A percentile compares a stretch with the other conserved stretches of the same genome.
phyloP scores from a whole-genome alignment of 164 flowering plant species.

The Magnolia sinica region DNA sequence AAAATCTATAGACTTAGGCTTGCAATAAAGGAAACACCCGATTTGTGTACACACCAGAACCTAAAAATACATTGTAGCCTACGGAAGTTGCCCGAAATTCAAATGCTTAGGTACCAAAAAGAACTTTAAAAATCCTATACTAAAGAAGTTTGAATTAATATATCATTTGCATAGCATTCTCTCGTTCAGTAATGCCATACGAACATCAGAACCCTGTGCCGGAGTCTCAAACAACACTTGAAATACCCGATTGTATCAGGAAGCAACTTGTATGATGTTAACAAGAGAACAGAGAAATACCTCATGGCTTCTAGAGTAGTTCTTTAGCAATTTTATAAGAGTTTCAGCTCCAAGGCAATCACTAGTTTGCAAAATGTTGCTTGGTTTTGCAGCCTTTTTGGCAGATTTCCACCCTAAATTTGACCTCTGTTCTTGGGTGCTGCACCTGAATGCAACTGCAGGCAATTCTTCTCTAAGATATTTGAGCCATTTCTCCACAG shows the following conservation, averaged over 20 bases:
- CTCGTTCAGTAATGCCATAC: neutral
- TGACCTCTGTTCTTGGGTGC: slow-evolving; percentile 86
- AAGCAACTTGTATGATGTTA: neutral
- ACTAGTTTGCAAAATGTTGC: slow-evolving; percentile 72
- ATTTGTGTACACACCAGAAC: neutral
- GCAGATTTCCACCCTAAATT: slow-evolving; percentile 86
- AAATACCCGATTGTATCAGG: neutral
- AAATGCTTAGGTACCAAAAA: neutral
- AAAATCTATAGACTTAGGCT: neutral
- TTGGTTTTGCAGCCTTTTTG: slow-evolving; percentile 55
- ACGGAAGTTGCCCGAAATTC: neutral
- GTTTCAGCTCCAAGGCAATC: slow-evolving; percentile 99
- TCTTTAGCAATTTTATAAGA: slow-evolving; percentile 80
- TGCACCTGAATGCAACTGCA: slow-evolving; percentile 94
- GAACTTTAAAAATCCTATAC: no score
- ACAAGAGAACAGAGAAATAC: slow-evolving; percentile 27
- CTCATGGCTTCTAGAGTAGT: slow-evolving; percentile 93
- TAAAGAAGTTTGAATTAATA: neutral
- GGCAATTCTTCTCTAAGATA: slow-evolving; percentile 92
- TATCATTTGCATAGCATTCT: neutral
- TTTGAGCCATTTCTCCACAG: slow-evolving; percentile 94
- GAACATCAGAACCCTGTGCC: neutral
- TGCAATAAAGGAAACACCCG: neutral
- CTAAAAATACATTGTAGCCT: neutral
- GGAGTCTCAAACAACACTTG: neutral